A percentile compares a stretch with the other conserved stretches of the same genome.
Evolutionary conservation across 2,329 filamentous ascomycete species (phyloP).

Genomic region (Herpotrichia juniperi): DNA sequence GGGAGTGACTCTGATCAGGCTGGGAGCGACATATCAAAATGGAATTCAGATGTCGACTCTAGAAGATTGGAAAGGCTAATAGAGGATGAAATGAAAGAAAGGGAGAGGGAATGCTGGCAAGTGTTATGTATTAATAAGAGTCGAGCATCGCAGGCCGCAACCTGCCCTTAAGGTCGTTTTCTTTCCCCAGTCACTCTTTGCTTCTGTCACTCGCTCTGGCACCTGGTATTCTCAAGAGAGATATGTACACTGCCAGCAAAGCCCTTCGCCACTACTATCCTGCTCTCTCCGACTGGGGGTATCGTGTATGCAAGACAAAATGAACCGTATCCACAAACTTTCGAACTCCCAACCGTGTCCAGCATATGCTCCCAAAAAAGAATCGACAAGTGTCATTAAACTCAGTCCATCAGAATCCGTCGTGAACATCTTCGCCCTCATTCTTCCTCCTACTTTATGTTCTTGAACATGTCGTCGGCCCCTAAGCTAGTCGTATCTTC

Average conservation of each 20-base stretch:
- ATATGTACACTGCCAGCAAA: constrained; percentile 10
- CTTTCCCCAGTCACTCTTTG: constrained; percentile 14
- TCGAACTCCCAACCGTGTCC: constrained; percentile 32
- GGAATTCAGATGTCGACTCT: not conserved
- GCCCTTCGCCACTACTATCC: constrained; percentile 17
- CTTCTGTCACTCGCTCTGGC: constrained; percentile 1
- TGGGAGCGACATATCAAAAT: not conserved
- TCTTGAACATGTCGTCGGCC: constrained; percentile 48
- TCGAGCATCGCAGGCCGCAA: constrained; percentile 4
- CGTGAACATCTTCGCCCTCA: constrained; percentile 19
- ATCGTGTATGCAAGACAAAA: constrained; percentile 46
- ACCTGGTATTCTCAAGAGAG: constrained; percentile 13
- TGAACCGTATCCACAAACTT: constrained; percentile 36
- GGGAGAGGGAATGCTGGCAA: constrained; percentile 24
- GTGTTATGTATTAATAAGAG: constrained; percentile 11
- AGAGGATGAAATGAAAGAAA: constrained; percentile 21
- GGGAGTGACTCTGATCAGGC: not conserved
- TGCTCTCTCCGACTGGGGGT: constrained; percentile 40
- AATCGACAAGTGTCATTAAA: constrained; percentile 40
- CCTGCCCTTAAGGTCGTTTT: constrained; percentile 2
- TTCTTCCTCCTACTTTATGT: constrained; percentile 38
- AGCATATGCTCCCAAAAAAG: constrained; percentile 27
- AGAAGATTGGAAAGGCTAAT: constrained; percentile 1
- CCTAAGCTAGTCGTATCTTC: constrained; percentile 40
- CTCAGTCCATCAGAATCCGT: constrained; percentile 35